Evolutionary conservation across 257 asterid species (phyloP).

Genomic region (Plantago major): DNA sequence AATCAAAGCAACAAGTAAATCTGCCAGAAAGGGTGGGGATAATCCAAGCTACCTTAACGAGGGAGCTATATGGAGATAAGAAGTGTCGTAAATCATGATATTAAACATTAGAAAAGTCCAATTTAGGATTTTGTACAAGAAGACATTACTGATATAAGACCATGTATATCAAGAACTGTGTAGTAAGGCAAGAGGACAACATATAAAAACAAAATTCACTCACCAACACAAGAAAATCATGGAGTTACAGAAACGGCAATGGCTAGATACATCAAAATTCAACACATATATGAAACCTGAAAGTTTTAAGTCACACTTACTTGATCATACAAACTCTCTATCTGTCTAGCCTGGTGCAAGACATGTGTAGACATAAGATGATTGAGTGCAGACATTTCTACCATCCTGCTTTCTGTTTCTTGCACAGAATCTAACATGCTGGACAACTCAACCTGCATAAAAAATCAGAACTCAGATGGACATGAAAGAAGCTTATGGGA

Average conservation of each 20-base stretch:
- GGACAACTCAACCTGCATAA: constrained; percentile 69
- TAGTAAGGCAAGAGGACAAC: no score
- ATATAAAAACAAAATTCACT: background rate
- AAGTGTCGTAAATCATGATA: no score
- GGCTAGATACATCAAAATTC: background rate
- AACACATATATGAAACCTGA: background rate
- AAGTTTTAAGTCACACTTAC: constrained; percentile 15
- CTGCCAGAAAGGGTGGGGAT: background rate
- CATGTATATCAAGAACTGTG: no score
- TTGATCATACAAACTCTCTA: constrained; percentile 80
- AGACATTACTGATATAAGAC: no score
- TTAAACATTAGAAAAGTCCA: no score
- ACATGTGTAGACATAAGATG: constrained; percentile 97
- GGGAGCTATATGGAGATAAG: no score
- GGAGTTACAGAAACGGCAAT: background rate
- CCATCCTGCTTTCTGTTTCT: constrained; percentile 87
- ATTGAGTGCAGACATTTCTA: constrained; percentile 91
- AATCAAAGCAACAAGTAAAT: background rate
- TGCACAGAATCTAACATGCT: constrained; percentile 83
- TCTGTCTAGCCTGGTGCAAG: constrained; percentile 87
- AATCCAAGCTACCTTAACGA: no score
- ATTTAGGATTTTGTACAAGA: no score
- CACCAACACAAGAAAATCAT: background rate
- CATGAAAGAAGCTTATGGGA: no score
- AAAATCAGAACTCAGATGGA: constrained; percentile 10